Conservation (phyloP, 2,329 filamentous ascomycete genomes). For the Pestalotiopsis sp. region DNA sequence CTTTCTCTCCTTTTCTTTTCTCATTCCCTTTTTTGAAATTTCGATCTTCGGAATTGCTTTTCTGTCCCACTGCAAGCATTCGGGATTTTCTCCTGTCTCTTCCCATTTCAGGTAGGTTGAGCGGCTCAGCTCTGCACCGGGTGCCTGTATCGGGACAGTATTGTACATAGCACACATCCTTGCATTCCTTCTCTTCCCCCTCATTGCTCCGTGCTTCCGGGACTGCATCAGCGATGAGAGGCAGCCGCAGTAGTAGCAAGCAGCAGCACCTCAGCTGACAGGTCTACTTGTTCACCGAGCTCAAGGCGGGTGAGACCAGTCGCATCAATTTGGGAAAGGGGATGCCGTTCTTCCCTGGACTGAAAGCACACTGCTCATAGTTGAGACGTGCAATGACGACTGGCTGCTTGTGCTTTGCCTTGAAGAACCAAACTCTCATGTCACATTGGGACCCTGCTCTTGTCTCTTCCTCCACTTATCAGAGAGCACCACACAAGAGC, state of each 20-base stretch:
- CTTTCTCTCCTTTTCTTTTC: neutral
- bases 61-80: slow-evolving; percentile 1
- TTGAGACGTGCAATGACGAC: neutral
- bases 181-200: neutral
- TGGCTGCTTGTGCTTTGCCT: neutral
- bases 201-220: neutral
- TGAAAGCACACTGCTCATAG: neutral
- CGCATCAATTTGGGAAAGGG: neutral
- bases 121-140: slow-evolving; percentile 2
- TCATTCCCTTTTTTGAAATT: neutral
- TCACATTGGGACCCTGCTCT: neutral
- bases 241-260: neutral
- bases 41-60: neutral
- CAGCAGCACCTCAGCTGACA: neutral
- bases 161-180: neutral
- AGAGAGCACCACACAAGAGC: neutral
- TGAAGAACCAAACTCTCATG: neutral
- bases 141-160: neutral
- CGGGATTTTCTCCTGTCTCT: neutral
- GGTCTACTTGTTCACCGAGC: neutral
- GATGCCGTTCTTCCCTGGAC: neutral
- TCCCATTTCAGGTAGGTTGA: slow-evolving; percentile 2
- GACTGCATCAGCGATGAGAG: neutral
- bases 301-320: neutral
- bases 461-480: neutral